Evolutionary conservation across 1,284 basidiomycete species (phyloP).

Genomic region (Cystobasidium sp.): DNA sequence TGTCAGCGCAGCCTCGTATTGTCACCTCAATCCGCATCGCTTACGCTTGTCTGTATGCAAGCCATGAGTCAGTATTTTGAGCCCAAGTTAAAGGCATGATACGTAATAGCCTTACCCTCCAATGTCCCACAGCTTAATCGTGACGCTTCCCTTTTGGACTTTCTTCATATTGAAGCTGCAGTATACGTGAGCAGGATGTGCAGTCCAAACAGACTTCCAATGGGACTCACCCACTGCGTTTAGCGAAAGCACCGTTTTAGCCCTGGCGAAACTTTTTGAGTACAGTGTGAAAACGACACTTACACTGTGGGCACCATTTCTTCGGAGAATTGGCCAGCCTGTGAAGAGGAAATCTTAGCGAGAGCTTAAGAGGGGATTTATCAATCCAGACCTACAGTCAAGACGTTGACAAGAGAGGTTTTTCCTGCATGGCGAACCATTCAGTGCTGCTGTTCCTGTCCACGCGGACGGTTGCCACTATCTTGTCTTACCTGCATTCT

Average conservation of each 20-base stretch:
- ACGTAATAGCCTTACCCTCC: conserved; percentile 40
- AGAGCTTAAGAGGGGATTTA: not conserved
- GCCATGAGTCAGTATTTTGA: not conserved
- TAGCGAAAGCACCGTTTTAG: not conserved
- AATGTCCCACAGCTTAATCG: conserved; percentile 54
- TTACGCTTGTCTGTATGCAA: not conserved
- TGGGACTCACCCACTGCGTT: conserved; percentile 10
- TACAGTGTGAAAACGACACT: not conserved
- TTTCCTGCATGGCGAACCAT: conserved; percentile 40
- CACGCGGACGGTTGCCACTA: not conserved
- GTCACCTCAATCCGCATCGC: not conserved
- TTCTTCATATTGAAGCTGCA: conserved; percentile 54
- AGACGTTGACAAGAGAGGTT: conserved; percentile 55
- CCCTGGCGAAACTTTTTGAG: too few relatives aligned
- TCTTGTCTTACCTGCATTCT: conserved; percentile 61
- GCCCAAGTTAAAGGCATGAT: not conserved
- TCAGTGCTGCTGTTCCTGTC: not conserved
- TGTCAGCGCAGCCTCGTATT: not conserved
- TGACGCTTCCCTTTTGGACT: conserved; percentile 54
- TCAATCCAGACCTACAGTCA: conserved; percentile 46
- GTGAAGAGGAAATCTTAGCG: not conserved
- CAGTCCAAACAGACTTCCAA: too few relatives aligned
- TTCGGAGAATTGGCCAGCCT: conserved; percentile 50
- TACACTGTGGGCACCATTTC: conserved; percentile 54
- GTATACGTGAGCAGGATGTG: not conserved